Evolutionary conservation across 805 yeast genomes (phyloP).

Genomic region (Saturnispora bothae): DNA sequence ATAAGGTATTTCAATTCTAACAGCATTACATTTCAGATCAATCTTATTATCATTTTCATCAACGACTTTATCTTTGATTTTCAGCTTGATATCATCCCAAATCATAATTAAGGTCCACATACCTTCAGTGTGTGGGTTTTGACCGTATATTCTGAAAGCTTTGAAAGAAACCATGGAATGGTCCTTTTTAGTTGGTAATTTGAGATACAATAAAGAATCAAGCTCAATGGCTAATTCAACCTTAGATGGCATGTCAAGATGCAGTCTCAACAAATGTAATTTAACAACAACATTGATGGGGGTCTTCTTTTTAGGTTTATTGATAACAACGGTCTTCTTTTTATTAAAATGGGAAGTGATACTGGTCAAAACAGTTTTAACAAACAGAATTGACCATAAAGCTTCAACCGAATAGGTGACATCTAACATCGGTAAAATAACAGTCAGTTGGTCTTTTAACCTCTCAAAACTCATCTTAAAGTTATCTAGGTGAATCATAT

Average conservation of each 20-base stretch:
- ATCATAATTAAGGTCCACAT: constrained; percentile 23
- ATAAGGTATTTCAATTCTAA: constrained; percentile 48
- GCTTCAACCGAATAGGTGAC: constrained; percentile 21
- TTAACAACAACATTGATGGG: constrained; percentile 14
- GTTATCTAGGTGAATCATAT: constrained; percentile 11
- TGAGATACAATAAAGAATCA: constrained; percentile 18
- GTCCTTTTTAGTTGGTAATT: constrained; percentile 12
- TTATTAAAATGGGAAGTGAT: not conserved
- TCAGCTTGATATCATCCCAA: constrained; percentile 13
- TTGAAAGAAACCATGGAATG: constrained; percentile 14
- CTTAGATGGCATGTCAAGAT: constrained; percentile 20
- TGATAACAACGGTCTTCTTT: not conserved
- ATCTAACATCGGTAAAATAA: constrained; percentile 21
- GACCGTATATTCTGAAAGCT: constrained; percentile 23
- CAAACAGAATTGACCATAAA: constrained; percentile 24
- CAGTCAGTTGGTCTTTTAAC: constrained; percentile 13
- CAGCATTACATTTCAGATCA: constrained; percentile 16
- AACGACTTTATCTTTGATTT: constrained; percentile 6
- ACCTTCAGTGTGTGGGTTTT: constrained; percentile 18
- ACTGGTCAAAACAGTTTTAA: constrained; percentile 12
- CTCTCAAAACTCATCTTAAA: constrained; percentile 13
- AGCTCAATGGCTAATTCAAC: constrained; percentile 22
- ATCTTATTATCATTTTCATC: constrained; percentile 11
- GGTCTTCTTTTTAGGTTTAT: not conserved
- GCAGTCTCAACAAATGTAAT: constrained; percentile 18